These are phyloP conservation scores for Claviceps maximensis DNA, from an alignment of 2,329 filamentous ascomycete species.

Conservation along the genomic window DNA sequence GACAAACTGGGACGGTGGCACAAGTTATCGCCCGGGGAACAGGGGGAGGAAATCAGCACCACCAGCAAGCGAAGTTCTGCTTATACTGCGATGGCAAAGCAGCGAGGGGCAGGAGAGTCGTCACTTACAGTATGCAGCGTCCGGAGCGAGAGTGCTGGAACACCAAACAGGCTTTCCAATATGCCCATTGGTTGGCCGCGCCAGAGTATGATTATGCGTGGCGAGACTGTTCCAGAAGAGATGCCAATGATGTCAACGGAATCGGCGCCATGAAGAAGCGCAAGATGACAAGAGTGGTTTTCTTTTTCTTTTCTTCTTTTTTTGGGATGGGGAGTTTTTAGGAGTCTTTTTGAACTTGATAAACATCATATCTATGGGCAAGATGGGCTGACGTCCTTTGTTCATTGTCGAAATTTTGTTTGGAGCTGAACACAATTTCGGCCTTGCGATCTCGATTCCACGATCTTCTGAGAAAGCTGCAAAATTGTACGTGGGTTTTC, in stretches of 20 bases:
- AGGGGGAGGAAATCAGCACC: conserved; percentile 6
- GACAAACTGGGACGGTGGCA: conserved; percentile 6
- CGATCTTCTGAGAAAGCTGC: background rate
- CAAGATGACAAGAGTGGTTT: background rate
- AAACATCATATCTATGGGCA: background rate
- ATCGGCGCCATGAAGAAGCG: background rate
- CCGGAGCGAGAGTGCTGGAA: conserved; percentile 9
- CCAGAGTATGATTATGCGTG: background rate
- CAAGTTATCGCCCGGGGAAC: conserved; percentile 10
- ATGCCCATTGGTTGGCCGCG: conserved; percentile 26
- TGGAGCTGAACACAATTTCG: background rate
- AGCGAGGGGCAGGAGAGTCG: conserved; percentile 6
- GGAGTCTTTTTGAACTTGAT: background rate
- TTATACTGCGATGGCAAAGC: conserved; percentile 10
- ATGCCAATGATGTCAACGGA: background rate
- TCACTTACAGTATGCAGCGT: conserved; percentile 10
- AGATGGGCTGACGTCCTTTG: background rate
- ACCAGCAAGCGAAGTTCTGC: conserved; percentile 11
- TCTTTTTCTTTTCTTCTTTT: background rate
- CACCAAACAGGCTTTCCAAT: conserved; percentile 17
- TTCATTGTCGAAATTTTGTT: background rate
- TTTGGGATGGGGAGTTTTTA: background rate
- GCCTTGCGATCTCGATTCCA: background rate
- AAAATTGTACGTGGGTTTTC: background rate
- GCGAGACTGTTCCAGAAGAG: background rate